These are phyloP conservation scores for Fusarium sp. DNA, from an alignment of 2,329 filamentous ascomycete genomes.

Conservation along the genomic window DNA sequence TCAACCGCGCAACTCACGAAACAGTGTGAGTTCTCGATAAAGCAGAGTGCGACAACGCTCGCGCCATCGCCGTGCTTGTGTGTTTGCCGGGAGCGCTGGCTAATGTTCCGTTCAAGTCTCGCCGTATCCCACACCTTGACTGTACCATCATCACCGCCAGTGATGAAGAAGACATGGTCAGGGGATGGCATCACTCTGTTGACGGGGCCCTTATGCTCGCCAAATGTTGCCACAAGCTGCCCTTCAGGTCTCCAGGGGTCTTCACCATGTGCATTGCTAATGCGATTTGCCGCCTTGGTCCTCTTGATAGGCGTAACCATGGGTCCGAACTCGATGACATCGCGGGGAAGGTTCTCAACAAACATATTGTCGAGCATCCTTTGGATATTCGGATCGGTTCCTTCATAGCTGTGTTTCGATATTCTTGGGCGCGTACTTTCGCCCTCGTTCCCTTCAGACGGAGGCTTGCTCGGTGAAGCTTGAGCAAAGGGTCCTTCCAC, in stretches of 20 bases:
- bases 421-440: slow-evolving; percentile 58
- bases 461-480: slow-evolving; percentile 34
- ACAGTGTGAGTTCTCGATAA: slow-evolving; percentile 93
- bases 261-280: slow-evolving; percentile 59
- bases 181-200: slow-evolving; percentile 86
- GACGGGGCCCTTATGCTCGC: slow-evolving; percentile 86
- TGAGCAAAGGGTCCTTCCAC: slow-evolving; percentile 68
- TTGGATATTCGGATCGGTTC: slow-evolving; percentile 77
- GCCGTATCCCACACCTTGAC: slow-evolving; percentile 95
- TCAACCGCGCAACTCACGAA: slow-evolving; percentile 93
- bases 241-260: slow-evolving; percentile 84
- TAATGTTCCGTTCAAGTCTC: slow-evolving; percentile 90
- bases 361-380: slow-evolving; percentile 88
- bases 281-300: slow-evolving; percentile 61
- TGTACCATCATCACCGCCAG: slow-evolving; percentile 88
- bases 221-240: slow-evolving; percentile 86
- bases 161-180: slow-evolving; percentile 95
- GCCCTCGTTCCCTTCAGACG: slow-evolving; percentile 42
- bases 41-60: slow-evolving; percentile 84
- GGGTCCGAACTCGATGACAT: slow-evolving; percentile 80
- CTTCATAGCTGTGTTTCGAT: slow-evolving; percentile 83
- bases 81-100: slow-evolving; percentile 87
- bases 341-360: slow-evolving; percentile 75
- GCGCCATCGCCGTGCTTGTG: slow-evolving; percentile 79
- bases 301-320: slow-evolving; percentile 77